Base-by-base conservation (phyloP, 2,329 filamentous ascomycete species). In the Calonectria fujianensis region DNA sequence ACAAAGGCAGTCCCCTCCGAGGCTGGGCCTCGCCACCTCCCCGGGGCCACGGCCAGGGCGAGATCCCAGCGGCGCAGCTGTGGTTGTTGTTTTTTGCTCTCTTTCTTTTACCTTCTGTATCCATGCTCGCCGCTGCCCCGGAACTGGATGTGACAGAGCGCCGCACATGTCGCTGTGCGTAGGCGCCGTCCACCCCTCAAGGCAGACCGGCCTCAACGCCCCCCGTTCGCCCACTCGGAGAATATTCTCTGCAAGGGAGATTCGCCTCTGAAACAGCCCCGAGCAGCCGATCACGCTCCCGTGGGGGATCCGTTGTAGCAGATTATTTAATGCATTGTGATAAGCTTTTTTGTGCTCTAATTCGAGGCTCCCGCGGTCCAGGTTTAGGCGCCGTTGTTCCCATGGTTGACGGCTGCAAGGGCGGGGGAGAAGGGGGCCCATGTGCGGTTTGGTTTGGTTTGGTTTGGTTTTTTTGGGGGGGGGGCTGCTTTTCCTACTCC, bases 161-260 rank as follows among this genome's bases (percentile, higher is more conserved):
- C 37, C 37, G 16, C 41, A 35, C 65, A 39, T 39, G 48, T 16
- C 35, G 51, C 51, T 41, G 20, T 57, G 51, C 24, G 24, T 51
- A 63, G 39, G 65, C 63, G 64, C 27, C 45, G 35, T 32, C 67
- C 72, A 72, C 72, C 72, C 75, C 64, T 52, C 68, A 66, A 69
- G 72, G 72, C 72, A 67, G 72, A 57, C 66, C 54, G 71, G 79
- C 77, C 79, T 78, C 75, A 73, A 67, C 64, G 59, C 63, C 59
- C 57, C 57, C 37, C 37, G 50, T 54, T 75, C 64, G 71, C 68
- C 65, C 54, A 72, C 72, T 51, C 64, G 35, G 31, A 74, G 59
- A 41, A 54, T 73, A 74, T 70, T 79, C 75, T 72, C 71, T 48
- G 73, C 71, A 74, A 70, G 75, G 66, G 45, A 48, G 35, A 74